A percentile compares a stretch with the other conserved stretches of the same genome.
Conservation (phyloP, 495 filamentous ascomycete genomes). For the Parathielavia appendiculata region DNA sequence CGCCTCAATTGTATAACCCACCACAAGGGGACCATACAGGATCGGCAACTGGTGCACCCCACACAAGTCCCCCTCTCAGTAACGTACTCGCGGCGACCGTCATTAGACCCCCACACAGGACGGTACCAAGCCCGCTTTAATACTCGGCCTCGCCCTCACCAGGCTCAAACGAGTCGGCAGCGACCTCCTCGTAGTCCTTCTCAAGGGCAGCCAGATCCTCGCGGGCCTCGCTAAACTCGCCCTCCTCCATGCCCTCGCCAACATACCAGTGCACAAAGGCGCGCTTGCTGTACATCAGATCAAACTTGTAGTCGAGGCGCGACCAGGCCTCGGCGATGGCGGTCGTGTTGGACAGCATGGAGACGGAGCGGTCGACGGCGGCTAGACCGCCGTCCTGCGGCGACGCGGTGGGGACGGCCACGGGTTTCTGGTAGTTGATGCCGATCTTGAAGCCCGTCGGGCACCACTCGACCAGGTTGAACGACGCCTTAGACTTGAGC, state of each 20-base stretch:
- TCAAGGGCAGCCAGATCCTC: constrained; percentile 85
- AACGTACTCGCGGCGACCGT: neutral
- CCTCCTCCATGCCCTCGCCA: constrained; percentile 94
- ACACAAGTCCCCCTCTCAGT: neutral
- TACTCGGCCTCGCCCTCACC: constrained; percentile 69
- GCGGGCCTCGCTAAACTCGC: constrained; percentile 85
- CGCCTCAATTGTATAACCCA: no score
- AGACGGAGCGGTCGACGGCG: constrained; percentile 78
- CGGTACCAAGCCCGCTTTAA: constrained; percentile 39
- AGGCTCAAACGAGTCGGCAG: constrained; percentile 54
- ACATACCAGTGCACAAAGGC: constrained; percentile 96
- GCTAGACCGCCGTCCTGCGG: constrained; percentile 62
- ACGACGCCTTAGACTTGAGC: constrained; percentile 79
- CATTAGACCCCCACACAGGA: constrained; percentile 2
- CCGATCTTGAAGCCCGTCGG: constrained; percentile 95
- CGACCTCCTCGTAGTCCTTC: constrained; percentile 92
- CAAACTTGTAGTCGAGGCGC: constrained; percentile 87
- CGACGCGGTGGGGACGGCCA: constrained; percentile 62
- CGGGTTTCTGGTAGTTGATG: constrained; percentile 88
- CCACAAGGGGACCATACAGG: no score
- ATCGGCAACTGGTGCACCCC: neutral
- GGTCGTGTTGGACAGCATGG: constrained; percentile 90
- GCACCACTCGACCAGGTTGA: constrained; percentile 94
- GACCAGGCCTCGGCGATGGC: constrained; percentile 88
- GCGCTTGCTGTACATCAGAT: constrained; percentile 95